Conservation (phyloP, 169 alveolate species). For the Ophryocystis elektroscirrha region DNA sequence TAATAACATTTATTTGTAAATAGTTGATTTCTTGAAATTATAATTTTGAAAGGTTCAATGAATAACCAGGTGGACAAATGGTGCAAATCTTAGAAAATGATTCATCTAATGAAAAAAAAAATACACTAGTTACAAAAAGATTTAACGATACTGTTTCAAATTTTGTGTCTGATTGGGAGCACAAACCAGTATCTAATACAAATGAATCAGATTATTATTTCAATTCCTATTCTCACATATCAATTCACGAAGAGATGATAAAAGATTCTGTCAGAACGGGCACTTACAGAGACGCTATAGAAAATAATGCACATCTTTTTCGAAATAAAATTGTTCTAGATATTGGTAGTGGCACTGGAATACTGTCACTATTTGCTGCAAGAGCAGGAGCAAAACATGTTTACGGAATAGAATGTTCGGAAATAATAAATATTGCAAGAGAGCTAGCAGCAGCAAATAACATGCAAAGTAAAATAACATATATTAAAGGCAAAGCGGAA, state of each 20-base stretch:
- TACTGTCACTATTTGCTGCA: conserved; percentile 83
- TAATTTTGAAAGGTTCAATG: not conserved
- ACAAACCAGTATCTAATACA: no score
- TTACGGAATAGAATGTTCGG: conserved; percentile 87
- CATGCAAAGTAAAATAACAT: conserved; percentile 59
- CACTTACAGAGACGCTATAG: conserved; percentile 70
- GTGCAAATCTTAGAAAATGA: not conserved
- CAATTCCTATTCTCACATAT: conserved; percentile 80
- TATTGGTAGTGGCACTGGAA: conserved; percentile 96
- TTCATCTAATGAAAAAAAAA: not conserved
- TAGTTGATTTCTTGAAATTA: no score
- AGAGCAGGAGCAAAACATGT: conserved; percentile 89
- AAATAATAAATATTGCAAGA: conserved; percentile 69
- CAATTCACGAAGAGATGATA: conserved; percentile 90
- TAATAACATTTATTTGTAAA: not conserved
- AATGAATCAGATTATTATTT: conserved; percentile 37
- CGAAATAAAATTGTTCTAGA: conserved; percentile 82
- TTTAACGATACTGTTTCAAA: no score
- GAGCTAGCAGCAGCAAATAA: conserved; percentile 64
- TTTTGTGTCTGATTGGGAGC: no score
- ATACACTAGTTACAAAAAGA: not conserved
- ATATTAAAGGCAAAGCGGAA: conserved; percentile 79
- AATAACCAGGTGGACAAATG: not conserved
- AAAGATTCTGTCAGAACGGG: conserved; percentile 28
- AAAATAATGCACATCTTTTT: conserved; percentile 65